Evolutionary conservation across 305 asterid genomes (phyloP).

Genomic region (Solanum hybrid): DNA sequence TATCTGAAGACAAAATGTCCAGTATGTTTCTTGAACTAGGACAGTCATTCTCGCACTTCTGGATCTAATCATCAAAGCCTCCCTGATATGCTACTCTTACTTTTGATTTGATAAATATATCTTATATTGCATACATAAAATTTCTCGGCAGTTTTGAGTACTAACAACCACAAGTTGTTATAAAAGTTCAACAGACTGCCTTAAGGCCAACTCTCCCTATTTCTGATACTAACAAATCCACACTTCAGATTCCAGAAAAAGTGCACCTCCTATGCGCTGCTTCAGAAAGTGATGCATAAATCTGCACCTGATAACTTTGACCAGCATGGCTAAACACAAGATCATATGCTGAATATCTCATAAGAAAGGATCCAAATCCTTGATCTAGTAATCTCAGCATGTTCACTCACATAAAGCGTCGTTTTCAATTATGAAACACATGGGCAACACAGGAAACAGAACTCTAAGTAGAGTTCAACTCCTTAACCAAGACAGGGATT

Average conservation of each 20-base stretch:
- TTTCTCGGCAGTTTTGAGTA: not conserved
- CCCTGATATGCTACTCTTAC: not conserved
- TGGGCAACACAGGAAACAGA: not conserved
- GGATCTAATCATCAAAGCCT: not conserved
- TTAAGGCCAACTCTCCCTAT: not conserved
- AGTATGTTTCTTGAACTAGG: not conserved
- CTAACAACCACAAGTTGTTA: not conserved
- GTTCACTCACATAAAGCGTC: not conserved
- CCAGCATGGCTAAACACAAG: not conserved
- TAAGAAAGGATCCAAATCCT: not conserved
- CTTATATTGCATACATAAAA: not conserved
- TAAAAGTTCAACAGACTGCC: not conserved
- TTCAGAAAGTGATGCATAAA: not conserved
- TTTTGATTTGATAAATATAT: not conserved
- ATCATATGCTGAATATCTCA: not conserved
- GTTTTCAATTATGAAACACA: not conserved
- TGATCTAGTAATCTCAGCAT: not conserved
- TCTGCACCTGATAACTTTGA: not conserved
- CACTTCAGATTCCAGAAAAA: not conserved
- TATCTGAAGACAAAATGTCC: not conserved
- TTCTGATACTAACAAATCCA: not conserved
- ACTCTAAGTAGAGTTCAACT: not conserved
- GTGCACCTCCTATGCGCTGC: not conserved
- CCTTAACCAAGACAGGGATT: constrained; percentile 10
- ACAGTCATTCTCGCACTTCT: not conserved